Evolutionary conservation across 2,329 filamentous ascomycete genomes (phyloP), one percentile per base, ranked within the genome.

Genomic region (Calonectria crousiana): DNA sequence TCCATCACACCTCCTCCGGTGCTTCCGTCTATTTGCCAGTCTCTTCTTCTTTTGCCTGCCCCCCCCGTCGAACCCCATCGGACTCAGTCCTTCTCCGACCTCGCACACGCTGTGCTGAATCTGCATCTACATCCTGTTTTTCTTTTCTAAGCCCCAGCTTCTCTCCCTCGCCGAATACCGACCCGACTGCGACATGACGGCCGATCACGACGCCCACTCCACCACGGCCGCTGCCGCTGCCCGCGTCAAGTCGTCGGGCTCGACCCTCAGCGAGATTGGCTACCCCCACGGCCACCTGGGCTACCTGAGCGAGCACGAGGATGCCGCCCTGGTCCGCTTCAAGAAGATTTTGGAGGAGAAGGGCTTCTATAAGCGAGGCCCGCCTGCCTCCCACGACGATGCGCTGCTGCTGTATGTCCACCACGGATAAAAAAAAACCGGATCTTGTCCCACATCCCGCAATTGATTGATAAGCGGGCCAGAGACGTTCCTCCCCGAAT

Each of bases 261-360:
- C 81, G 9, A 80, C 81, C 11, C 71, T 78, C 56, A 78, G 78
- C 73, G 87, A 87, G 53, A 82, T 87, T 78, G 89, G 88, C 76
- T 96, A 94, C 84, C 94, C 94, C 2, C 87, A 90, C 64, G 95
- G 95, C n/a, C 95, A 98, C 83, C 87, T 96, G 58, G 93, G 95
- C 64, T 93, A 96, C 84, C 89, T 98, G 74, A 94, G 88, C 32
- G 86, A 89, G 26, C 88, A 90, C 66, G 94, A 98, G 86, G 89
- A 92, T 78, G 85, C 88, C 36, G 91, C 93, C 23, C 88, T 98
- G 66, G 84, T 86, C 30, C 88, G 91, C 52, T 98, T 98, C 89
- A 97, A 96, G 87, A 82, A 84, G 14, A 83, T 93, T 47, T 89
- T 94, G 41, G 86, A 90, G 76, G 89, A 94, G 81, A 90, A 92